Evolutionary conservation across 345 rosid genomes (phyloP), one percentile per base, ranked within the genome.

Genomic region (Diplotaxis tenuifolia): DNA sequence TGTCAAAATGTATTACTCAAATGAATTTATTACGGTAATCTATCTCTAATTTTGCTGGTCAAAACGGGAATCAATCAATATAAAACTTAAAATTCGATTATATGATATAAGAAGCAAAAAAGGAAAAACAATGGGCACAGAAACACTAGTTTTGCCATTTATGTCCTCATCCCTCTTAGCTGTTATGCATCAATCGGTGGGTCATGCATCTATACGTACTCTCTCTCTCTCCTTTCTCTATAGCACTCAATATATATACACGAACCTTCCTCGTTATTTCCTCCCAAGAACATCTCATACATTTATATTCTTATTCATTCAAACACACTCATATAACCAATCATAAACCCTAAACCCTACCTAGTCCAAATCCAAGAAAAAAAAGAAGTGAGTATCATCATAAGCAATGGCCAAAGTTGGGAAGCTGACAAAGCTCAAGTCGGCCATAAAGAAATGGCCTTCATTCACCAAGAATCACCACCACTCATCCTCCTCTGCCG

Each of bases 371-470:
- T 22, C 52, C 54, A 67, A 34, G 55, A 16, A 27, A 52, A 9
- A 57, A 20, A 27, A 23, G n/a, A 7, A 18, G 25, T 32, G 4
- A 4, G 10, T 11, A 9, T 21, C 72, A 31, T 61, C 72, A 31
- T 61, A 32, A 52, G 69, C 49, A 68, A 94, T 94, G 98, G 96
- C 86, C 29, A 89, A 84, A 74, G 79, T 61, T 6, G 95, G 88
- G 32, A 91, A 87, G 84, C 76, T 94, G 19, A 91, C 88, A 4
- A 89, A 87, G 81, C 95, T 94, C 56, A 91, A 87, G 83, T 91
- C 98, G 25, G 98, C 97, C 25, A 87, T 91, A 27, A 94, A 85
- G 78, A 83, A 85, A 79, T 83, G 86, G 87, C 96, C 98, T 34
- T 94, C 98, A 14, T 84, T 94, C 77, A 60, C 88, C 31, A 84